A percentile compares a stretch with the other conserved stretches of the same genome.
phyloP scores from a whole-genome alignment of 2,329 filamentous ascomycete genomes.

The Daldinia sp. region DNA sequence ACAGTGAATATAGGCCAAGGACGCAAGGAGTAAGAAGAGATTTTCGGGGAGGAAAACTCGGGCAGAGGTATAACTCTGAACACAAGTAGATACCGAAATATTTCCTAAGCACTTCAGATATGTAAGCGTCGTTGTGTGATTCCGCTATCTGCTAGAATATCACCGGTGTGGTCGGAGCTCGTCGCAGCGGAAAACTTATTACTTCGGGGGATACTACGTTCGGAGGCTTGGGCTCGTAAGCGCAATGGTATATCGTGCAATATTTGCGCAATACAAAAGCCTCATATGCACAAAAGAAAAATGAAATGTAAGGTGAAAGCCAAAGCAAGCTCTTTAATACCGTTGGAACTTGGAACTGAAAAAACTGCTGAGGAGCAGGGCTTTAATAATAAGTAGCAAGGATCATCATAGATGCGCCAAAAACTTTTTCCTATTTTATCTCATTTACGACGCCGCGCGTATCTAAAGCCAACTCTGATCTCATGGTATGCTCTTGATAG shows the following conservation, averaged over 20 bases:
- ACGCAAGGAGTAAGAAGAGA: not conserved
- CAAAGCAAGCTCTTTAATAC: not conserved
- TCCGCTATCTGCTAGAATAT: too few species aligned
- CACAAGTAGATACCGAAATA: not conserved
- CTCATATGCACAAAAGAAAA: not conserved
- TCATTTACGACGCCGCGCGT: conserved; percentile 6
- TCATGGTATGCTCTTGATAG: conserved; percentile 6
- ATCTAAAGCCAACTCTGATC: conserved; percentile 12
- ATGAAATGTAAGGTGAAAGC: not conserved
- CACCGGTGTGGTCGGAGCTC: not conserved
- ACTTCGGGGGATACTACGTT: not conserved
- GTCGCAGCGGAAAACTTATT: not conserved
- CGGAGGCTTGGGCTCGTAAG: not conserved
- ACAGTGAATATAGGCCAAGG: not conserved
- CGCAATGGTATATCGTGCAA: not conserved
- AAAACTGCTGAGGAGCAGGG: conserved; percentile 15
- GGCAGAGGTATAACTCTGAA: not conserved
- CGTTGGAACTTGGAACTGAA: not conserved
- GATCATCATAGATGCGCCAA: conserved; percentile 15
- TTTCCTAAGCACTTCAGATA: not conserved
- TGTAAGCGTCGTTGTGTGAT: not conserved
- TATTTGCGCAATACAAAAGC: not conserved
- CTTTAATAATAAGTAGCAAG: conserved; percentile 22
- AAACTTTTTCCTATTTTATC: conserved; percentile 20
- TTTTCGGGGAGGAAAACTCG: not conserved